Evolutionary conservation across 495 filamentous ascomycete species (phyloP), one percentile per base, ranked within the genome.

Genomic region (Xylaria castorea): DNA sequence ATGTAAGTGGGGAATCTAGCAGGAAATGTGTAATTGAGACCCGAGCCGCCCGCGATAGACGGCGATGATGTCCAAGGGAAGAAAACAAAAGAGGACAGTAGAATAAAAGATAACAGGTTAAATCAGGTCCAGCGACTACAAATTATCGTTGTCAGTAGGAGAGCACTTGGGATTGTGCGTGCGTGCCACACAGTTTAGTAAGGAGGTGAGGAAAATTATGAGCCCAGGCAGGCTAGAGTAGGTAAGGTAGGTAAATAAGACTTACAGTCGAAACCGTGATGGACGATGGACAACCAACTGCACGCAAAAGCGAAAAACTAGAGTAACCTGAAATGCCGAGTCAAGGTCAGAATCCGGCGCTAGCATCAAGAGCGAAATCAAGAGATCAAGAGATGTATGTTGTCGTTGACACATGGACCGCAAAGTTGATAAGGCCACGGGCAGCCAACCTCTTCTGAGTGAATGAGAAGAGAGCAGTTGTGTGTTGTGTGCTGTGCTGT

Each of bases 1-100:
- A 78, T 78, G 77, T 79, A 76, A 79, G 75, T 79, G 76, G 75
- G 73, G 77, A 79, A 76, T 68, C 30, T 6, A 63, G 44, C 46
- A 71, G 36, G 60, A 64, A 55, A 55, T 2, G 63, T 66, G 63
- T 50, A 66, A 55, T 71, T 71, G 70, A 48, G 32, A 42, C 25
- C 62, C 70, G 70, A 66, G 42, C 32, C 22, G 62, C 25, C 70
- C 62, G 63, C 63, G 50, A 60, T 8, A 51, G 51, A 60, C 48
- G 40, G 36, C 53, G 27, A 66, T 32, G 42, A 51, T 32, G 53
- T 14, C 62, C 38, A 66, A 60, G 8, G 22, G n/a, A 67, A 27
- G 36, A 46, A 3, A 57, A 44, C 48, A 66, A 60, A 57, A 58
- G 50, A 61, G n/a, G 27, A 42, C 66, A 57, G 34, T 2, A 48